These are phyloP conservation scores for Nannizzia gypsea DNA, from an alignment of 2,329 filamentous ascomycete species.

Conservation along the genomic window DNA sequence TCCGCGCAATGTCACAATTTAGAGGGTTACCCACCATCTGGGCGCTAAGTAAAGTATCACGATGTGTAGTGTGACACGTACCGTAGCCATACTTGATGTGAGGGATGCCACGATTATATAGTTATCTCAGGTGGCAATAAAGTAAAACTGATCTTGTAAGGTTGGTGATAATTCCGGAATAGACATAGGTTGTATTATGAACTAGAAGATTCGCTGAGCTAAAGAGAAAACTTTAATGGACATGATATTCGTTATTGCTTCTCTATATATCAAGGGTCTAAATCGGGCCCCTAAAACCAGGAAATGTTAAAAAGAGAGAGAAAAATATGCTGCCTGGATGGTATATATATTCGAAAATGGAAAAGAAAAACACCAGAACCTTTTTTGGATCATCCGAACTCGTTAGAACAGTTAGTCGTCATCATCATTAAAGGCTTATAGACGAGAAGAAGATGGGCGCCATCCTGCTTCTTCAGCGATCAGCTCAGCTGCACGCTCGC, in stretches of 20 bases:
- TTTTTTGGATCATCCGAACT: not conserved
- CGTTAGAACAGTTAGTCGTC: not conserved
- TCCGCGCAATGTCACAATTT: too few species aligned
- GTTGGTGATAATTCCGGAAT: too few species aligned
- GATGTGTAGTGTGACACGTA: too few species aligned
- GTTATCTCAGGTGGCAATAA: too few species aligned
- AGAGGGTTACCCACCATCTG: too few species aligned
- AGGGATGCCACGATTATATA: too few species aligned
- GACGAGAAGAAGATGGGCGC: slow-evolving; percentile 30
- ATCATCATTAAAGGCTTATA: not conserved
- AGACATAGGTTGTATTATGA: too few species aligned
- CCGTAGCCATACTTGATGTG: too few species aligned
- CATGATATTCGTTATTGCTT: not conserved
- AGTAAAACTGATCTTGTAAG: too few species aligned
- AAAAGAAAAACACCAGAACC: not conserved
- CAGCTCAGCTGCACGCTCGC: slow-evolving; percentile 73
- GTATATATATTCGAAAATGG: not conserved
- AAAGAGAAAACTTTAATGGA: not conserved
- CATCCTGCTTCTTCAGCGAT: slow-evolving; percentile 62
- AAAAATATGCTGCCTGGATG: not conserved
- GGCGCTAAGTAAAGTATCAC: too few species aligned
- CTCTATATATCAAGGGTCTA: not conserved
- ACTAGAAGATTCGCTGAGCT: too few species aligned
- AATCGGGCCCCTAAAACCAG: not conserved
- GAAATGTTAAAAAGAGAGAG: not conserved